phyloP scores from a whole-genome alignment of 176 grass and related monocot species.

The Oryza australiensis region DNA sequence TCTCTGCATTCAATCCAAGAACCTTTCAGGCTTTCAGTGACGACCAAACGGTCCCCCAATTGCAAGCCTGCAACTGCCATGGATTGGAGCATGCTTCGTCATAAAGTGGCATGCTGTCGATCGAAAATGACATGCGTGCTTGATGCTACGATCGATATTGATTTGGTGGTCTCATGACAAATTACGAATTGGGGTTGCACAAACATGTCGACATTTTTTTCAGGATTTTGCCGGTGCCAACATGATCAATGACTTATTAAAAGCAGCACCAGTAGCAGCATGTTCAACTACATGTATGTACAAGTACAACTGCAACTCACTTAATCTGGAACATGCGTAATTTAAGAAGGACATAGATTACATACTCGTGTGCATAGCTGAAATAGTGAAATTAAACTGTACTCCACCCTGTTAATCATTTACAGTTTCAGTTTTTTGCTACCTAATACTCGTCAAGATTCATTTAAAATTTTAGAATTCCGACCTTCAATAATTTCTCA shows the following conservation, averaged over 20 bases:
- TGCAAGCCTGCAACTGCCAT: background rate
- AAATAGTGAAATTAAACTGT: background rate
- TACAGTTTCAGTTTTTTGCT: too few relatives aligned
- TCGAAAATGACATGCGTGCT: background rate
- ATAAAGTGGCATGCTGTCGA: background rate
- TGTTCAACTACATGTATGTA: background rate
- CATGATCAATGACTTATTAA: background rate
- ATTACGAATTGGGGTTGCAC: background rate
- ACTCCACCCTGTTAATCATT: background rate
- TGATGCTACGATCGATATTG: background rate
- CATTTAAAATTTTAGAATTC: too few relatives aligned
- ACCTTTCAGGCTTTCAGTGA: background rate
- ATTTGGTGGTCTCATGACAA: background rate
- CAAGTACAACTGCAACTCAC: background rate
- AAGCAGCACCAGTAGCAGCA: background rate
- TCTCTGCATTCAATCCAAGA: background rate
- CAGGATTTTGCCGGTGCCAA: background rate
- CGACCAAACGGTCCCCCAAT: background rate
- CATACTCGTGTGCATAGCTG: background rate
- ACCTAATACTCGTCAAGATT: too few relatives aligned
- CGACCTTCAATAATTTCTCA: too few relatives aligned
- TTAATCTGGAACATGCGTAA: background rate
- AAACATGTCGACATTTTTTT: background rate
- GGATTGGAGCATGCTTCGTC: background rate
- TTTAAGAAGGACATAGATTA: background rate